Base-by-base conservation (phyloP, 495 filamentous ascomycete species). In the Penicillium egyptiacum region DNA sequence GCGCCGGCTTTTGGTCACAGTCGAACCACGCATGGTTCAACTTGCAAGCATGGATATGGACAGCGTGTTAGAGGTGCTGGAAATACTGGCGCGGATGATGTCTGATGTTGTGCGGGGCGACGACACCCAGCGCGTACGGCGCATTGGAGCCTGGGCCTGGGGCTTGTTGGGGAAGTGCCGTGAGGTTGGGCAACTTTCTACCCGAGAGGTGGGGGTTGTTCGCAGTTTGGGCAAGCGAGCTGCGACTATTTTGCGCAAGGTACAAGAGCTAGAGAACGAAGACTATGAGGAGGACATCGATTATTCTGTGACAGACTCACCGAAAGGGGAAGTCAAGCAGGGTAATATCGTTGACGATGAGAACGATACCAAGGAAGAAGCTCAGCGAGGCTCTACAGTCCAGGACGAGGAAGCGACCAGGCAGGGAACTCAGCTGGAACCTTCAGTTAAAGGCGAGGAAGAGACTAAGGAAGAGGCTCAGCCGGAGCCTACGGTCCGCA, bases 31-130 rank as follows among this genome's bases (percentile, higher is more conserved):
- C 16, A 86, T 87, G 11, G 82, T 77, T 0, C 89, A 91, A 63
- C 63, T 93, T 17, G 86, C 85, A 0, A 79, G 80, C 19, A 86
- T 93, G 84, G 80, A 88, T 61, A 81, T 81, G 54, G 75, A 75
- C 4, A 78, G 74, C 55, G 81, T 87, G 4, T 63, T 91, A 17
- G 74, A 77, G 19, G 71, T 90, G 7, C 54, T 78, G 54, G 61
- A 61, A 26, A 65, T 76, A 2, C 56, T 80, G 47, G 73, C 68
- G n/a, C 57, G 71, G 7, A 57, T 78, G 22, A 63, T 76, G 59
- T 75, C 77, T 10, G 74, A 80, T 31, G 71, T 65, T 37, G 63
- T 81, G 22, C 69, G 76, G 16, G 64, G 64, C 64, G 62, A 71
- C 44, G 61, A 76, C 62, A 23, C 76, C 68, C 65, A 76, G 67